Evolutionary conservation across 75 land plant species (phyloP).

Genomic region (Pinus taeda): DNA sequence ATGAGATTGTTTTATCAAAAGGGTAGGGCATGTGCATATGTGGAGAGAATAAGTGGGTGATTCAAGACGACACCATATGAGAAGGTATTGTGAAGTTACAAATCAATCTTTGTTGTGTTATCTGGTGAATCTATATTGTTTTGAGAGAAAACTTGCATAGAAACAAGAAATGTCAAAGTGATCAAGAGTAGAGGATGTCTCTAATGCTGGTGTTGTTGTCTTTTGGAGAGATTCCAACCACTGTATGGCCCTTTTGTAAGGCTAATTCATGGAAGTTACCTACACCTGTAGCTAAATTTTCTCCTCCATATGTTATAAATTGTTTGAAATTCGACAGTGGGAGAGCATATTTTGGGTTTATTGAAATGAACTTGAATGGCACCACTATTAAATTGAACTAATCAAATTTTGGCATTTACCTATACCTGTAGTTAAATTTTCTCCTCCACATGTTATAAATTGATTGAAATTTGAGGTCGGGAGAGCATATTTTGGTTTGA

Average conservation of each 20-base stretch:
- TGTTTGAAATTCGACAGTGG: too few relatives aligned
- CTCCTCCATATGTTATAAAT: too few relatives aligned
- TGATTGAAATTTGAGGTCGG: too few relatives aligned
- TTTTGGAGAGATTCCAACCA: background rate
- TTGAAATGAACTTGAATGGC: too few relatives aligned
- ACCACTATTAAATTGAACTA: too few relatives aligned
- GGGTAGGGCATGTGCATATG: background rate
- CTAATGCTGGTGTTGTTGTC: background rate
- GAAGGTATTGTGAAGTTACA: constrained; percentile 14
- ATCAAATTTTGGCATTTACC: too few relatives aligned
- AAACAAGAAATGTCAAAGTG: background rate
- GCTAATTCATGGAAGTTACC: background rate
- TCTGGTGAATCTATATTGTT: background rate
- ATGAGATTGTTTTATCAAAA: background rate
- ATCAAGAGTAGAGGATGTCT: background rate
- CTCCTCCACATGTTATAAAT: too few relatives aligned
- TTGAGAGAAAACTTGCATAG: background rate
- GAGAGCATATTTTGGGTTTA: too few relatives aligned
- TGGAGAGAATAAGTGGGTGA: too few relatives aligned
- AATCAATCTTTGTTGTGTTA: constrained; percentile 2
- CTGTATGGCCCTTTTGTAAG: background rate
- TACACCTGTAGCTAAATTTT: too few relatives aligned
- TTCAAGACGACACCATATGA: background rate
- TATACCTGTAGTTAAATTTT: too few relatives aligned
- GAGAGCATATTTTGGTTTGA: too few relatives aligned